Conservation (phyloP, 169 alveolate species). For the Cryptosporidium muris region DNA sequence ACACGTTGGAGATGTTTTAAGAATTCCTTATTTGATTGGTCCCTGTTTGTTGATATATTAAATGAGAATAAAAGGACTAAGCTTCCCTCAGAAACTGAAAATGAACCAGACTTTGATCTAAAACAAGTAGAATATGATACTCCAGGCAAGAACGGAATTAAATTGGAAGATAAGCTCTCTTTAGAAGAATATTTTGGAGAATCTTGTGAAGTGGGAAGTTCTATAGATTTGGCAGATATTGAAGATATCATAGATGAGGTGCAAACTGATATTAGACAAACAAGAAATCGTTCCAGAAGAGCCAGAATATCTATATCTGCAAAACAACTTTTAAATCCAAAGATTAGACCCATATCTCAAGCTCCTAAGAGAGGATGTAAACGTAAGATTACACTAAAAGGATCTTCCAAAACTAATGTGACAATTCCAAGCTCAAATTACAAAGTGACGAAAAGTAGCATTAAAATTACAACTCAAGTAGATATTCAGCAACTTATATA, state of each 20-base stretch:
- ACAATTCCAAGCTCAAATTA: not conserved
- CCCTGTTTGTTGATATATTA: not conserved
- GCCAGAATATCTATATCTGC: constrained; percentile 33
- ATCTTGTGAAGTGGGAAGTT: not conserved
- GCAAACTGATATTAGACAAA: constrained; percentile 6
- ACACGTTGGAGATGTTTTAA: constrained; percentile 12
- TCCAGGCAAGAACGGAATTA: not conserved
- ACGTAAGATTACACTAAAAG: not conserved
- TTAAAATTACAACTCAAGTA: not conserved
- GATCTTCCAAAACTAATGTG: constrained; percentile 9
- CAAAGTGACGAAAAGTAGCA: not conserved
- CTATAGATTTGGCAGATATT: not conserved
- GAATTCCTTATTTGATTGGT: constrained; percentile 22
- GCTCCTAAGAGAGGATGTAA: constrained; percentile 41
- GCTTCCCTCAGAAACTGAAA: not conserved
- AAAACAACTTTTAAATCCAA: constrained; percentile 59
- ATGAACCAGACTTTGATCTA: not conserved
- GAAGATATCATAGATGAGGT: not conserved
- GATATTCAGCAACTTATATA: constrained; percentile 2
- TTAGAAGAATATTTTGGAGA: not conserved
- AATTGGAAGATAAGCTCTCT: not conserved
- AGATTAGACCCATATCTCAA: not conserved
- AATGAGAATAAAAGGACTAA: not conserved
- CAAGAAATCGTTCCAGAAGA: constrained; percentile 38
- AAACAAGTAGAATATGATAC: not conserved